These are phyloP conservation scores for Brassica carinata DNA, from an alignment of 345 rosid genomes.

Conservation along the genomic window DNA sequence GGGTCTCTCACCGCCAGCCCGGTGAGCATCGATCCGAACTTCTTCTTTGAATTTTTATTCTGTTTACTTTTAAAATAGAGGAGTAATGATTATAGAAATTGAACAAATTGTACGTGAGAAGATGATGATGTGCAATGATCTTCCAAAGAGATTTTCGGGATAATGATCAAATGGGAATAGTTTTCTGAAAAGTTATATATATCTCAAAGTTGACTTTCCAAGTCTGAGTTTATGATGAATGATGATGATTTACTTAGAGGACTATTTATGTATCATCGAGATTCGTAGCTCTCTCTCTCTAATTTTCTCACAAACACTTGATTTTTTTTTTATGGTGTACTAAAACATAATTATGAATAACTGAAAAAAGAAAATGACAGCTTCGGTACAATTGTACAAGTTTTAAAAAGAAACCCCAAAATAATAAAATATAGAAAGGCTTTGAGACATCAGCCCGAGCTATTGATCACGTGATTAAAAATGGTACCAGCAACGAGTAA, in stretches of 20 bases:
- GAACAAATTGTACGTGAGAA: neutral
- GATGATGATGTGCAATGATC: neutral
- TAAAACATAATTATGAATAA: neutral
- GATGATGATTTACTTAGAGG: neutral
- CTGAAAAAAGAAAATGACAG: neutral
- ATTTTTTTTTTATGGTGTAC: neutral
- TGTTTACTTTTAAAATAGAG: neutral
- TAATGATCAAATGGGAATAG: neutral
- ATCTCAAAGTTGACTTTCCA: neutral
- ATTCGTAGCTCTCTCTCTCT: neutral
- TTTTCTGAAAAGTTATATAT: neutral
- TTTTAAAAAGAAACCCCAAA: neutral
- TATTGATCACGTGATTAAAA: neutral
- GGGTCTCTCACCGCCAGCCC: constrained; percentile 14
- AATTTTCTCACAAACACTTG: neutral
- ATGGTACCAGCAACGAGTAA: neutral
- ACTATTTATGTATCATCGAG: neutral
- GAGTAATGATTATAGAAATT: neutral
- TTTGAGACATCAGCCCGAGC: neutral
- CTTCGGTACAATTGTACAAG: neutral
- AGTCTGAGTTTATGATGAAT: neutral
- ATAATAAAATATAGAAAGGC: neutral
- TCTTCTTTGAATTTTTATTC: neutral
- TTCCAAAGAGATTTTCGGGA: neutral
- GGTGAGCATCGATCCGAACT: neutral